phyloP scores from a whole-genome alignment of 2,329 filamentous ascomycete genomes.

The Cadophora gregata region DNA sequence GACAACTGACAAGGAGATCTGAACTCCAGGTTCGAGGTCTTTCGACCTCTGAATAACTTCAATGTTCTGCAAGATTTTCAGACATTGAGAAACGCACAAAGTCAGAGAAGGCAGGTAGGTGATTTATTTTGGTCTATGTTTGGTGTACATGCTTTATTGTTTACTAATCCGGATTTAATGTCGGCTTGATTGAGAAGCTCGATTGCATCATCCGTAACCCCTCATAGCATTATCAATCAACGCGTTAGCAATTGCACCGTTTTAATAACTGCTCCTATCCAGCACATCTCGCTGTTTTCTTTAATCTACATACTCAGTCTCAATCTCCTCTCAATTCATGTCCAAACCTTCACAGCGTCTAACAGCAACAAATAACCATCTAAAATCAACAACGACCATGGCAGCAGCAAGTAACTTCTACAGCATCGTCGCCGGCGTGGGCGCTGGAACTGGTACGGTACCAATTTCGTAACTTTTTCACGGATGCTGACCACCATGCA shows the following conservation, averaged over 20 bases:
- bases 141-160: background rate
- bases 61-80: background rate
- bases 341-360: constrained; percentile 30
- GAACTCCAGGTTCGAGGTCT: background rate
- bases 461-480: constrained; percentile 25
- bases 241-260: constrained; percentile 6
- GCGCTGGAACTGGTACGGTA: constrained; percentile 65
- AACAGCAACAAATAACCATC: constrained; percentile 20
- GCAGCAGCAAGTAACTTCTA: constrained; percentile 56
- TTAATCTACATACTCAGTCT: background rate
- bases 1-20: background rate
- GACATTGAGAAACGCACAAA: background rate
- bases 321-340: constrained; percentile 17
- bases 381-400: constrained; percentile 27
- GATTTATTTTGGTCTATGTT: background rate
- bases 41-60: background rate
- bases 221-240: constrained; percentile 23
- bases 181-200: background rate
- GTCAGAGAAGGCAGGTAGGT: background rate
- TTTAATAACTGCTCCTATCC: background rate
- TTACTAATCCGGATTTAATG: constrained; percentile 19
- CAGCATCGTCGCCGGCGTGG: constrained; percentile 73
- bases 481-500: constrained; percentile 30
- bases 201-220: constrained; percentile 20
- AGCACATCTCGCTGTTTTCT: background rate